These are phyloP conservation scores for Vitellaria paradoxa DNA, from an alignment of 179 eudicot genomes.

Conservation along the genomic window DNA sequence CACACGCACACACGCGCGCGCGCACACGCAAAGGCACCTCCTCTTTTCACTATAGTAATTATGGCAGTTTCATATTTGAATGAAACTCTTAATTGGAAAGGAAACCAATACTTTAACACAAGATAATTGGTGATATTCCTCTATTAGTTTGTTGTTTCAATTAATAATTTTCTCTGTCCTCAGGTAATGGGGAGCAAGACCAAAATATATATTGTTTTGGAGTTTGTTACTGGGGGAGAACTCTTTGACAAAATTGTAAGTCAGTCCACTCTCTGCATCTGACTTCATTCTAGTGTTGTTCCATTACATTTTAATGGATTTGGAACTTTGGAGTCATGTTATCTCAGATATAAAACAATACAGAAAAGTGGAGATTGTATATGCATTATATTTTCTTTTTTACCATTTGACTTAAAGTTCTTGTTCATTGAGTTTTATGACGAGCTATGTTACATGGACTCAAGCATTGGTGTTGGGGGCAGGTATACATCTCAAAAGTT, in stretches of 20 bases:
- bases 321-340: not conserved
- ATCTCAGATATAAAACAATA: not conserved
- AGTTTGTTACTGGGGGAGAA: conserved; percentile 79
- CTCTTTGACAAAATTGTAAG: conserved; percentile 97
- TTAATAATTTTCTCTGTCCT: conserved; percentile 10
- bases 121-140: not conserved
- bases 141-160: not conserved
- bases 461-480: no score
- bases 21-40: no score
- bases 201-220: conserved; percentile 42
- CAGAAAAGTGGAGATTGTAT: not conserved
- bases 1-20: no score
- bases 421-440: not conserved
- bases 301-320: not conserved
- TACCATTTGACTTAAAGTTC: not conserved
- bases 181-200: conserved; percentile 98
- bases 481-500: no score
- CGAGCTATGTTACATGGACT: no score
- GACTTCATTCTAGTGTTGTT: not conserved
- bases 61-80: not conserved
- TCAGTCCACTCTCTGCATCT: conserved; percentile 10
- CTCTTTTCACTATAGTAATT: not conserved
- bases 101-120: not conserved
- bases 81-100: not conserved
- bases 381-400: not conserved